These are phyloP conservation scores for Elaeagnus macrophylla DNA, from an alignment of 306 rosid species.

Conservation along the genomic window DNA sequence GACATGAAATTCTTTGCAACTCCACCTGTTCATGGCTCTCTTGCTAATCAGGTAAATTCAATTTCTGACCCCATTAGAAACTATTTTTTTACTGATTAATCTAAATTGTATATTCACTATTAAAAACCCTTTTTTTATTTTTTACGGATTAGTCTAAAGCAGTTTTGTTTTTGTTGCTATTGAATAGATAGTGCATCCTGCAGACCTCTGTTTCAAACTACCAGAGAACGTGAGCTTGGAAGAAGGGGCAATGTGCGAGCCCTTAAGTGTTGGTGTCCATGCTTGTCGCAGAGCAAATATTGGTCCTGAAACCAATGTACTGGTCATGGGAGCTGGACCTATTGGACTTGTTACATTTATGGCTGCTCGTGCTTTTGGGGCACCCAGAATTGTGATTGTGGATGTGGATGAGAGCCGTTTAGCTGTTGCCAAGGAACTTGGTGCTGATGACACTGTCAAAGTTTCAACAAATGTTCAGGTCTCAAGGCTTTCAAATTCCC, in stretches of 20 bases:
- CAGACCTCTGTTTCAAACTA: conserved; percentile 70
- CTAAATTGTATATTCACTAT: background rate
- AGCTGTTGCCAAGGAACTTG: conserved; percentile 72
- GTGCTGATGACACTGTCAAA: conserved; percentile 61
- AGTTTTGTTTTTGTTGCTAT: background rate
- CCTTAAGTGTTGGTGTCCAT: conserved; percentile 87
- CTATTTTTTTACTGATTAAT: background rate
- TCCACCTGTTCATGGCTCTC: conserved; percentile 86
- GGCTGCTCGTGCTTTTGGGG: conserved; percentile 81
- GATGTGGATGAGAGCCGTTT: conserved; percentile 73
- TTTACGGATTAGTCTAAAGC: background rate
- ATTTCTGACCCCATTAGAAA: background rate
- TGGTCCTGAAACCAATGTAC: conserved; percentile 73
- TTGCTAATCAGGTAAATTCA: conserved; percentile 72
- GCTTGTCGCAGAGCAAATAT: conserved; percentile 78
- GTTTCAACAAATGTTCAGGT: conserved; percentile 71
- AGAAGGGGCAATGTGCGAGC: conserved; percentile 97
- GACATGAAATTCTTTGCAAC: conserved; percentile 89
- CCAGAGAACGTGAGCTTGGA: conserved; percentile 85
- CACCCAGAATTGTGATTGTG: conserved; percentile 53
- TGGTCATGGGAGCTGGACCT: conserved; percentile 93
- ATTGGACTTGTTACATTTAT: conserved; percentile 85
- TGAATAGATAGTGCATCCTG: conserved; percentile 76
- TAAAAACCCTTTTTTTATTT: background rate
- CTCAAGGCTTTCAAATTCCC: background rate